A percentile compares a stretch with the other conserved stretches of the same genome.
Conservation (phyloP, 1,284 basidiomycete species). For the Exobasidium rhododendri region DNA sequence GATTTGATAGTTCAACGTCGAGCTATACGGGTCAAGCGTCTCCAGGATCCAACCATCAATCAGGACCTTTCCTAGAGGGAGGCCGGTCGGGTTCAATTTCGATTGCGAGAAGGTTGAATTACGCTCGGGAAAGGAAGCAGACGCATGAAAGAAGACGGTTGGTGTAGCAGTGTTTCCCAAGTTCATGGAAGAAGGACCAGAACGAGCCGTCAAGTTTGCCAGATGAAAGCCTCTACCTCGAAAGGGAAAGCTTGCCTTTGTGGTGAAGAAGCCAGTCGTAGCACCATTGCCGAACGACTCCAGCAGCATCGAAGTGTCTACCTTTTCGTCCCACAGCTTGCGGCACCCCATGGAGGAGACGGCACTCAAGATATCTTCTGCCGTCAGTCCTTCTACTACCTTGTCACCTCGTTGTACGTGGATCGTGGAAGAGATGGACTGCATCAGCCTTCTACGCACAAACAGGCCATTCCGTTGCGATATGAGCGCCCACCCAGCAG, state of each 20-base stretch:
- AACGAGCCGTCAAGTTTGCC: conserved; percentile 70
- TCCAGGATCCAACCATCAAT: conserved; percentile 96
- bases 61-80: conserved; percentile 77
- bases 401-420: conserved; percentile 85
- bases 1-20: conserved; percentile 82
- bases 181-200: not conserved
- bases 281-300: conserved; percentile 78
- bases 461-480: conserved; percentile 73
- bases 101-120: conserved; percentile 69
- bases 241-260: conserved; percentile 81
- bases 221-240: conserved; percentile 82
- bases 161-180: conserved; percentile 60
- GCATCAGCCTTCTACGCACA: conserved; percentile 71
- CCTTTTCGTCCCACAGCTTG: conserved; percentile 78
- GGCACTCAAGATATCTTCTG: conserved; percentile 75
- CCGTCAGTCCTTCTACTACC: conserved; percentile 89
- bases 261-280: conserved; percentile 57
- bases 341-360: conserved; percentile 66
- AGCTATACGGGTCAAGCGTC: conserved; percentile 92
- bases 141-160: conserved; percentile 55
- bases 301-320: conserved; percentile 68
- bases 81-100: conserved; percentile 68
- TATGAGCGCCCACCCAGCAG: conserved; percentile 76
- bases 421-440: conserved; percentile 74
- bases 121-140: conserved; percentile 63